Percentiles rank a stretch among this genome's conserved stretches.
These are phyloP conservation scores for Sechiopsis laciniata DNA, from an alignment of 306 rosid genomes.

Conservation along the genomic window DNA sequence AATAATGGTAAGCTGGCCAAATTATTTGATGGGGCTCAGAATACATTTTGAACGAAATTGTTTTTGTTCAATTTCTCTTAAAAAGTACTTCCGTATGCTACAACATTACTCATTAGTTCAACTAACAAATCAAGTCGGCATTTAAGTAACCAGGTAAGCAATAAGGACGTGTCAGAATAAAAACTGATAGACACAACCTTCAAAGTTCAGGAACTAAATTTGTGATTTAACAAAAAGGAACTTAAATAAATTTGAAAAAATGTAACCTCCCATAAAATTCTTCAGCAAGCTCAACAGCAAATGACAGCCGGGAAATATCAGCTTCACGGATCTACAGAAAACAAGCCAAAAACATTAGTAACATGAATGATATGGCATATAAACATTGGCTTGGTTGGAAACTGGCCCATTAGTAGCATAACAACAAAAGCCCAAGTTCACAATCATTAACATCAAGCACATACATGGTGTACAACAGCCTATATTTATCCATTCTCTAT, in stretches of 20 bases:
- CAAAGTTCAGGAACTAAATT: neutral
- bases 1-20: neutral
- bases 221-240: neutral
- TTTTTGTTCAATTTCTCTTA: neutral
- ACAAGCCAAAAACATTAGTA: slow-evolving; percentile 25
- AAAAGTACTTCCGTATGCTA: neutral
- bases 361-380: neutral
- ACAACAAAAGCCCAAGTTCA: too few relatives aligned
- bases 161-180: neutral
- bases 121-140: neutral
- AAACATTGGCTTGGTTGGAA: neutral
- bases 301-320: slow-evolving; percentile 86
- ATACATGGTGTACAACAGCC: too few relatives aligned
- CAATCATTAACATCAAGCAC: too few relatives aligned
- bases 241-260: slow-evolving; percentile 17
- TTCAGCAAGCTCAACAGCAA: slow-evolving; percentile 99
- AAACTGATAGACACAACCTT: neutral
- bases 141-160: neutral
- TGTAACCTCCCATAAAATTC: slow-evolving; percentile 95
- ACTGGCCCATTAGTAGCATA: neutral
- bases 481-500: too few relatives aligned
- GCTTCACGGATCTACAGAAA: slow-evolving; percentile 88
- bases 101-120: neutral
- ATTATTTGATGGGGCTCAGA: neutral
- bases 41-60: neutral